Base-by-base conservation (phyloP, 768 basidiomycete species). In the Lyophyllum semitale region DNA sequence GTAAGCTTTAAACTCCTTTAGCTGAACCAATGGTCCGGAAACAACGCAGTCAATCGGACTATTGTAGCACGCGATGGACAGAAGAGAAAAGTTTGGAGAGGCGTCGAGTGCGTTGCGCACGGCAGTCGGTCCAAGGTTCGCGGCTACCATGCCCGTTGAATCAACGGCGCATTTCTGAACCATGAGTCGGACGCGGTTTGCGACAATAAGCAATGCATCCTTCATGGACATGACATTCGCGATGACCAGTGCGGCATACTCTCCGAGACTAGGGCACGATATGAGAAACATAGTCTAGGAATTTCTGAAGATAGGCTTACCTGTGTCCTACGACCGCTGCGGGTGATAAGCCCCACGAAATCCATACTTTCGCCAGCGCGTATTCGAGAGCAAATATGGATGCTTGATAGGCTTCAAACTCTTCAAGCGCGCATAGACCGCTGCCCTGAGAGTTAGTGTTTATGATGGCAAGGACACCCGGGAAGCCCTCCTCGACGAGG, bases 271-370 rank as follows among this genome's bases (percentile, higher is more conserved):
- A 55, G 17, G 43, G 42, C n/a, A 58, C 33, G 15, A 23, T 9
- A 46, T 46, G 25, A 63, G 25, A 12, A 48, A 18, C n/a, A 55
- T 40, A 17, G 38, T 38, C 25, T 25, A 55, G 29, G 4, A 17
- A 38, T n/a, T 15, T 38, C 15, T 11, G 33, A 42, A 46, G 2
- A 33, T 51, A 49, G 33, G 64, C 77, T 53, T 46, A 89, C 89
- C 89, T 91, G 61, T 91, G 89, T 3, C 89, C 89, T 17, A 85
- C 75, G 13, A 89, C 82, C 0, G 77, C 84, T n/a, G 70, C 60
- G 4, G 89, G 89, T 20, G 61, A 58, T 12, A 91, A 40, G 1
- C 88, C 89, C 87, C 85, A 91, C 7, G 78, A 81, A 30, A 79
- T 79, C 89, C 89, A 91, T 13, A 91, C 54, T 43, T 69, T 71